These are phyloP conservation scores for Voacanga thouarsii DNA, from an alignment of 257 asterid genomes.

Conservation along the genomic window DNA sequence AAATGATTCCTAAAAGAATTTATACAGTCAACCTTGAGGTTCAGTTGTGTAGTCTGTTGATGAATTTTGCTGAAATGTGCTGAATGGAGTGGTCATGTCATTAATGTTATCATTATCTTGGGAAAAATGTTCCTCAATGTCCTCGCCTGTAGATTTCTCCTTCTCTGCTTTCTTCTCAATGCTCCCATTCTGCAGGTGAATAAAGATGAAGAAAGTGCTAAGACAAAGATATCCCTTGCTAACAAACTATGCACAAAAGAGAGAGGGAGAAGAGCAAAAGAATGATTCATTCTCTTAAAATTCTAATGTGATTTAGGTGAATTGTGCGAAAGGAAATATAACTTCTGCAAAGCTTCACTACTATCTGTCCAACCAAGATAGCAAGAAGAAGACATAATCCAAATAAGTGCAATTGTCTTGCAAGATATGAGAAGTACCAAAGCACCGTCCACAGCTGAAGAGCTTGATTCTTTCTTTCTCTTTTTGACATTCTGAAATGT, in stretches of 20 bases:
- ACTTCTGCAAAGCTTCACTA: background rate
- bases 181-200: constrained; percentile 26
- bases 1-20: background rate
- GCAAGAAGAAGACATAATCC: background rate
- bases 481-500: background rate
- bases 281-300: background rate
- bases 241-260: background rate
- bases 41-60: constrained; percentile 2
- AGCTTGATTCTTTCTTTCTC: background rate
- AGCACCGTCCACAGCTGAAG: background rate
- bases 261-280: background rate
- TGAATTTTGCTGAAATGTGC: constrained; percentile 10
- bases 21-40: background rate
- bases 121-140: constrained; percentile 25
- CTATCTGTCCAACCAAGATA: background rate
- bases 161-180: background rate
- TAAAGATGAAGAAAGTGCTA: background rate
- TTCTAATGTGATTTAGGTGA: background rate
- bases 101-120: constrained; percentile 19
- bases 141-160: constrained; percentile 22
- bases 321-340: background rate
- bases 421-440: background rate
- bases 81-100: background rate
- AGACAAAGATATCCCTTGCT: background rate
- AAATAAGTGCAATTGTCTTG: background rate